These are phyloP conservation scores for Bryoerythrophyllum caledonicum DNA, from an alignment of 225 moss, liverwort and hornwort species.

Conservation along the genomic window DNA sequence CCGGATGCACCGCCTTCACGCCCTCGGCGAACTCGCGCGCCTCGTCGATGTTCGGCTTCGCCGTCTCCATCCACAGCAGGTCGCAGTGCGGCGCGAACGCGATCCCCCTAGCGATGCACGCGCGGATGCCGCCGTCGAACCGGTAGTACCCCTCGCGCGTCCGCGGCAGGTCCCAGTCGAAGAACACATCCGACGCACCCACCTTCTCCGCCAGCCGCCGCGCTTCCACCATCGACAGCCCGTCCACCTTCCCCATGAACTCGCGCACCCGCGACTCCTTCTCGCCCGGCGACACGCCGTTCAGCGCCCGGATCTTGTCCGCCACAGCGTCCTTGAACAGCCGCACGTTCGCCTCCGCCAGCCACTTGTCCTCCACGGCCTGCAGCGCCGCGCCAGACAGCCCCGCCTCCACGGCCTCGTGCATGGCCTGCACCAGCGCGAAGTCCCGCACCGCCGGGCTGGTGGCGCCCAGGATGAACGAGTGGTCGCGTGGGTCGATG, in stretches of 20 bases:
- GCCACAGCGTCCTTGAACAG: constrained; percentile 52
- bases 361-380: constrained; percentile 66
- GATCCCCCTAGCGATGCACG: constrained; percentile 56
- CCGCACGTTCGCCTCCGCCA: constrained; percentile 46
- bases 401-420: constrained; percentile 46
- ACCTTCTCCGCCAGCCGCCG: constrained; percentile 41
- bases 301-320: constrained; percentile 44
- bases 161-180: constrained; percentile 74
- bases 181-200: constrained; percentile 55
- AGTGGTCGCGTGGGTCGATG: constrained; percentile 74
- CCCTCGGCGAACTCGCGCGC: constrained; percentile 59
- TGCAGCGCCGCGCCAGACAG: constrained; percentile 55
- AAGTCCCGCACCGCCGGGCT: constrained; percentile 55
- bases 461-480: constrained; percentile 66
- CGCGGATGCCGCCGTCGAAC: constrained; percentile 62
- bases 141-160: constrained; percentile 73
- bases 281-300: constrained; percentile 17
- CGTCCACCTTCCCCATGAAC: constrained; percentile 28
- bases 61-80: constrained; percentile 83
- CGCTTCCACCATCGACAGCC: constrained; percentile 44
- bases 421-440: constrained; percentile 59
- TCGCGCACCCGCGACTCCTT: constrained; percentile 14
- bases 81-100: constrained; percentile 70
- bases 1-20: constrained; percentile 51
- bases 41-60: constrained; percentile 63